Conservation (phyloP, 805 yeast genomes). For the Isabelozyma gotoi region DNA sequence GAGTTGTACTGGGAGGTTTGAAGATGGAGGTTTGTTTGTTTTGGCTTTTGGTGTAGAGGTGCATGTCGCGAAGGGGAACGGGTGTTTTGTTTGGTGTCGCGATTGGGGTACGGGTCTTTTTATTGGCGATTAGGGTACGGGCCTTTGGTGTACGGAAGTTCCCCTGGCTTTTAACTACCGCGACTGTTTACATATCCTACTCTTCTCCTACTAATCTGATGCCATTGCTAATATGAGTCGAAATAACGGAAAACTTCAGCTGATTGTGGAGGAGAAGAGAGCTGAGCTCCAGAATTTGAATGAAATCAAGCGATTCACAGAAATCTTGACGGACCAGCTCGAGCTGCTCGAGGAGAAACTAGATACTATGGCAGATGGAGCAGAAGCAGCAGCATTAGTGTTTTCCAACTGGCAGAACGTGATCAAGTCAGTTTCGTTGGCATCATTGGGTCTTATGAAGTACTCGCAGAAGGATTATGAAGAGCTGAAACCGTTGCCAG, state of each 20-base stretch:
- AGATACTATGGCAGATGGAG: constrained; percentile 52
- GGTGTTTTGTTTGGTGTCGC: too few species aligned
- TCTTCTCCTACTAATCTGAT: too few species aligned
- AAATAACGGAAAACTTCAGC: constrained; percentile 12
- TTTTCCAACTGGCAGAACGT: constrained; percentile 68
- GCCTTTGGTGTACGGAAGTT: not conserved
- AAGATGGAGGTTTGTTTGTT: not conserved
- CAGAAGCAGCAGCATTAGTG: constrained; percentile 58
- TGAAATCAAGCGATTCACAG: constrained; percentile 48
- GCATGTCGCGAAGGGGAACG: too few species aligned
- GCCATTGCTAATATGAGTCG: too few species aligned
- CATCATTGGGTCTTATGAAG: constrained; percentile 50
- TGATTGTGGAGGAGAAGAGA: constrained; percentile 43
- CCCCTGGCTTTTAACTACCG: too few species aligned
- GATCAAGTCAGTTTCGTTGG: constrained; percentile 58
- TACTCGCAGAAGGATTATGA: constrained; percentile 45
- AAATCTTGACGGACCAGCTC: constrained; percentile 44
- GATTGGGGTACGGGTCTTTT: too few species aligned
- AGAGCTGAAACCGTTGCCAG: constrained; percentile 54
- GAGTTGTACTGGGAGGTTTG: not conserved
- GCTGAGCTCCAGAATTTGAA: constrained; percentile 51
- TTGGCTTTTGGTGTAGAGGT: not conserved
- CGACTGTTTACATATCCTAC: too few species aligned
- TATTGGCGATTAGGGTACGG: too few species aligned
- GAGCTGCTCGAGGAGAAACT: constrained; percentile 50